Evolutionary conservation across 805 yeast species (phyloP).

Genomic region (Metschnikowia reukaufii): DNA sequence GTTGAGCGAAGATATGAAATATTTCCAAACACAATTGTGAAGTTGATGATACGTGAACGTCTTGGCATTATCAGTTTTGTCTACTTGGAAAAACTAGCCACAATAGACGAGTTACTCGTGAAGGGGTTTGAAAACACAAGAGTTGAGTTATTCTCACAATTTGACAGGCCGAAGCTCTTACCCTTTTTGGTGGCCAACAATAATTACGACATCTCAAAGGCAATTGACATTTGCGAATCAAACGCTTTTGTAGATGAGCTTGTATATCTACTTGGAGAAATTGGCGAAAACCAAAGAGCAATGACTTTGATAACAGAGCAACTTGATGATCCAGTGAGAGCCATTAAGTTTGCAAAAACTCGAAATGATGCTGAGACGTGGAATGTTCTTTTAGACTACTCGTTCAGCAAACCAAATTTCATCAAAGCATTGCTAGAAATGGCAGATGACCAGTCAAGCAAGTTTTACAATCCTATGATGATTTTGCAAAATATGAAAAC

Average conservation of each 20-base stretch:
- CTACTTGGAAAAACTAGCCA: slow-evolving; percentile 60
- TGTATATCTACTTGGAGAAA: slow-evolving; percentile 76
- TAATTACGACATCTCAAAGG: slow-evolving; percentile 66
- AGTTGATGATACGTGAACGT: slow-evolving; percentile 41
- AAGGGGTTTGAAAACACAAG: slow-evolving; percentile 65
- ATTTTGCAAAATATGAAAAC: slow-evolving; percentile 66
- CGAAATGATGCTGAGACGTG: slow-evolving; percentile 76
- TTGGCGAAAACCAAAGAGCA: slow-evolving; percentile 79
- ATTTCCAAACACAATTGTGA: slow-evolving; percentile 50
- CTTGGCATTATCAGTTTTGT: slow-evolving; percentile 58
- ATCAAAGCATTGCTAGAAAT: slow-evolving; percentile 70
- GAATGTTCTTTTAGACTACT: slow-evolving; percentile 69
- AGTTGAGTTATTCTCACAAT: slow-evolving; percentile 63
- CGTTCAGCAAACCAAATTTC: slow-evolving; percentile 72
- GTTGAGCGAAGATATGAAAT: slow-evolving; percentile 68
- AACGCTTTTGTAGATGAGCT: slow-evolving; percentile 62
- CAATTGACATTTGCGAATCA: slow-evolving; percentile 63
- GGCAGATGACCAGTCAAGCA: slow-evolving; percentile 53
- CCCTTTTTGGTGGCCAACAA: slow-evolving; percentile 58
- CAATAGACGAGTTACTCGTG: slow-evolving; percentile 54
- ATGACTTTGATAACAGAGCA: slow-evolving; percentile 73
- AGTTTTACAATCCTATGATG: slow-evolving; percentile 58
- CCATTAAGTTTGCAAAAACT: slow-evolving; percentile 72
- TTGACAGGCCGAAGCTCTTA: slow-evolving; percentile 54
- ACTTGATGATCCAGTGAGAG: slow-evolving; percentile 74